Evolutionary conservation across 345 rosid species (phyloP).

Genomic region (Citrus medica): DNA sequence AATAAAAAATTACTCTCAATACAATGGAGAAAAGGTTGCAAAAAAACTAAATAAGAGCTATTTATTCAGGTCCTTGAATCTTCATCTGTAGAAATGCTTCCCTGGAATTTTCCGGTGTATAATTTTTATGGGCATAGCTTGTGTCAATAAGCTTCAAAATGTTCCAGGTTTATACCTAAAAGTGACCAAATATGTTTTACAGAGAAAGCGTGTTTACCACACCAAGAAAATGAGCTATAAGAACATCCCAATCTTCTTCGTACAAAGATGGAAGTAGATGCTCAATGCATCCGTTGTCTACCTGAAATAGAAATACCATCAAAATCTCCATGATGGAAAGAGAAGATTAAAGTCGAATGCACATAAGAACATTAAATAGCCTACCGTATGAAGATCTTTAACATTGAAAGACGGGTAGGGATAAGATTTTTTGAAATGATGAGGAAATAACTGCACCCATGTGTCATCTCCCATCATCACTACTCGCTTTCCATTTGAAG

Average conservation of each 20-base stretch:
- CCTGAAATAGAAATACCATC: slow-evolving; percentile 37
- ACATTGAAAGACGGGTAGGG: slow-evolving; percentile 95
- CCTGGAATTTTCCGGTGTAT: background rate
- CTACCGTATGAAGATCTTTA: slow-evolving; percentile 86
- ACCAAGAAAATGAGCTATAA: slow-evolving; percentile 95
- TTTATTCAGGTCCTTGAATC: background rate
- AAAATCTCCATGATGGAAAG: background rate
- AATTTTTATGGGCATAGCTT: background rate
- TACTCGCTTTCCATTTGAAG: slow-evolving; percentile 71
- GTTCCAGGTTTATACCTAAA: background rate
- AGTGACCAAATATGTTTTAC: background rate
- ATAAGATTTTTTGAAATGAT: slow-evolving; percentile 77
- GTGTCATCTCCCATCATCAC: slow-evolving; percentile 98
- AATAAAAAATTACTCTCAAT: background rate
- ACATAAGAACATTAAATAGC: slow-evolving; percentile 12
- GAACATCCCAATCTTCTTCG: slow-evolving; percentile 90
- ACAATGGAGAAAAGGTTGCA: background rate
- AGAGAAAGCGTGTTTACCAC: slow-evolving; percentile 47
- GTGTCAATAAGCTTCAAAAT: background rate
- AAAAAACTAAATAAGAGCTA: background rate
- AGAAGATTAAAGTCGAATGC: background rate
- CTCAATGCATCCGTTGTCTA: slow-evolving; percentile 88
- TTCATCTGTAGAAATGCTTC: background rate
- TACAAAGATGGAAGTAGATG: slow-evolving; percentile 67
- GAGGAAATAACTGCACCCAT: slow-evolving; percentile 87